Percentiles rank a stretch among this genome's conserved stretches.
Conservation (phyloP, 1,139 yeast genomes). For the Blastobotrys capitulatus region DNA sequence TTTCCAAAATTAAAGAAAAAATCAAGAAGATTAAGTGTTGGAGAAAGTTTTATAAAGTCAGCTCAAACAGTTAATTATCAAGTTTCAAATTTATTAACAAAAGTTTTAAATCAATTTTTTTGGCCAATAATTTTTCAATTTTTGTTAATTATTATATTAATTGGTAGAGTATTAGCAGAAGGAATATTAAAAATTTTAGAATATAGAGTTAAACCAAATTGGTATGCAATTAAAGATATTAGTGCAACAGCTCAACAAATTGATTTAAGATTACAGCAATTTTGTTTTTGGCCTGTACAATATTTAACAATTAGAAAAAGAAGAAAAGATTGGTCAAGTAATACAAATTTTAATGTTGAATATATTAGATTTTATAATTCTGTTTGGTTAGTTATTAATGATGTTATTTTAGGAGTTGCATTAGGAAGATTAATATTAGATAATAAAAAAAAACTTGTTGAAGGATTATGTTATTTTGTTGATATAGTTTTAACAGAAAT, state of each 20-base stretch:
- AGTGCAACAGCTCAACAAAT: constrained; percentile 73
- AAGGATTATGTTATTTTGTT: constrained; percentile 28
- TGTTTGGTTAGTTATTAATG: constrained; percentile 82
- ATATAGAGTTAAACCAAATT: constrained; percentile 25
- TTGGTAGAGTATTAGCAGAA: constrained; percentile 31
- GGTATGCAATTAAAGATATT: constrained; percentile 37
- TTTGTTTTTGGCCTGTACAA: constrained; percentile 77
- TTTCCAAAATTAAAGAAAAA: constrained; percentile 27
- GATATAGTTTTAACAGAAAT: constrained; percentile 38
- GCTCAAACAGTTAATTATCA: constrained; percentile 24
- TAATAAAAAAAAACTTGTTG: constrained; percentile 37
- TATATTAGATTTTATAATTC: constrained; percentile 87
- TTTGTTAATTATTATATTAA: constrained; percentile 20
- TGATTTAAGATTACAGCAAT: constrained; percentile 70
- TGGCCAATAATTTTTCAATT: constrained; percentile 14
- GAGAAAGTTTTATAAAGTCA: constrained; percentile 25
- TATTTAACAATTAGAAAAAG: constrained; percentile 49
- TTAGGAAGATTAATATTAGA: constrained; percentile 47
- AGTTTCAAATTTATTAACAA: constrained; percentile 13
- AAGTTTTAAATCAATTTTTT: constrained; percentile 8
- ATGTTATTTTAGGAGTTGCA: constrained; percentile 67
- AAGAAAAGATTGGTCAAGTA: constrained; percentile 33
- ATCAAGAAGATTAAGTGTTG: constrained; percentile 21
- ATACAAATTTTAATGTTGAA: constrained; percentile 44
- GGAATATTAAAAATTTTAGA: constrained; percentile 37